Evolutionary conservation across 1,139 yeast species (phyloP), one percentile per base, ranked within the genome.

Genomic region (Schizosaccharomyces versatilis): DNA sequence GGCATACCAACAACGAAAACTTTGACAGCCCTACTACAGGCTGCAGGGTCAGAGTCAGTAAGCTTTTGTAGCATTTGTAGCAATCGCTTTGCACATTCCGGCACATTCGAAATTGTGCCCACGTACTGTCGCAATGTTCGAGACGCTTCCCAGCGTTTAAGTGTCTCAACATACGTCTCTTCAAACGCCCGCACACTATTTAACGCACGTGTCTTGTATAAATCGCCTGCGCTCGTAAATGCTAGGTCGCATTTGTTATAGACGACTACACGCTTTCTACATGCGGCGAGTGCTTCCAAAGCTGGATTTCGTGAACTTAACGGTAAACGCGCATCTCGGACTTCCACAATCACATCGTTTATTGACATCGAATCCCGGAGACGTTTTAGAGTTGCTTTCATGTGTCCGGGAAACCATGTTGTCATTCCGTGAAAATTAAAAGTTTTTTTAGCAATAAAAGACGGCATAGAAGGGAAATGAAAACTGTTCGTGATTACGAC

Each of bases 391-490:
- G 49, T 44, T n/a, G 19, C 19, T 19, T 44, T 17, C 49, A 44
- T 44, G 32, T 44, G 49, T 14, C 49, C 49, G n/a, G 49, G 49
- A 44, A 24, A 44, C 49, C 49, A 44, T 10, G 49, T 44, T 44
- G 49, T 19, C 19, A 36, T 32, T 38, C 7, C 32, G 6, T 44
- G 36, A 24, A 19, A 44, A 24, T 17, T 15, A 24, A 44, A 44
- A 7, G 12, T 44, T 44, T 44, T 19, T 44, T 38, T 14, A 9
- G 49, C 49, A 10, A 44, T 36, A 12, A 44, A 44, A 15, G 49
- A 24, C 5, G 32, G 2, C 32, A 24, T 24, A 24, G 32, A 2
- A 24, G 32, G 5, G 32, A 5, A 24, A 24, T 24, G 32, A 24
- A 24, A 24, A 24, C 2, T 5, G 32, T 2, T 24, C 32, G 32